phyloP scores from a whole-genome alignment of 1,284 basidiomycete genomes.

The Malassezia obtusa region DNA sequence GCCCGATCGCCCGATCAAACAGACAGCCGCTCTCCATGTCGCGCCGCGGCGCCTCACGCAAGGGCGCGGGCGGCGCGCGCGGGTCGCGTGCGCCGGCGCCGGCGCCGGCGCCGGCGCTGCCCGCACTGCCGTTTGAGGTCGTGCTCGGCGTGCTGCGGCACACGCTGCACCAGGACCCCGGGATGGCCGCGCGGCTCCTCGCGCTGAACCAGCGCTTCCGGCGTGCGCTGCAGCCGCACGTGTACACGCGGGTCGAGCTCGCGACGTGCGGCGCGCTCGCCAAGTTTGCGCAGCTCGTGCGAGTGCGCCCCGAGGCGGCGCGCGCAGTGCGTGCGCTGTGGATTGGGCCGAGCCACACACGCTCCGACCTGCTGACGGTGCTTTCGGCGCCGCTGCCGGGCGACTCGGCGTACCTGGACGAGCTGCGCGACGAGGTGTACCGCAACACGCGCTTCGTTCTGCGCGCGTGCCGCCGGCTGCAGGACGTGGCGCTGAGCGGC shows the following conservation, averaged over 20 bases:
- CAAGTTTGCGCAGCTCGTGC: slow-evolving; percentile 3
- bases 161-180: neutral
- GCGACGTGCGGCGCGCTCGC: neutral
- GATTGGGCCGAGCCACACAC: slow-evolving; percentile 31
- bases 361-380: slow-evolving; percentile 34
- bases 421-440: slow-evolving; percentile 25
- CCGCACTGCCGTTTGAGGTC: slow-evolving; percentile 5
- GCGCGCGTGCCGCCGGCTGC: slow-evolving; percentile 32
- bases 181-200: neutral
- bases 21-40: neutral
- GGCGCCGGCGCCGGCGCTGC: neutral
- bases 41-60: neutral
- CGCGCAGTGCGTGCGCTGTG: slow-evolving; percentile 31
- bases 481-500: slow-evolving; percentile 37
- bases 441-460: slow-evolving; percentile 25
- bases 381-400: slow-evolving; percentile 29
- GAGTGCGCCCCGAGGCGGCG: slow-evolving; percentile 16
- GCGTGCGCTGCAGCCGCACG: neutral
- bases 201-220: neutral
- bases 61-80: neutral
- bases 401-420: slow-evolving; percentile 21
- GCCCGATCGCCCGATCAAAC: neutral
- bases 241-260: slow-evolving; percentile 15
- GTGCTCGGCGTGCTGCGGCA: neutral
- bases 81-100: neutral